These are phyloP conservation scores for Melastoma malabathricum DNA, from an alignment of 345 rosid genomes.

Conservation along the genomic window DNA sequence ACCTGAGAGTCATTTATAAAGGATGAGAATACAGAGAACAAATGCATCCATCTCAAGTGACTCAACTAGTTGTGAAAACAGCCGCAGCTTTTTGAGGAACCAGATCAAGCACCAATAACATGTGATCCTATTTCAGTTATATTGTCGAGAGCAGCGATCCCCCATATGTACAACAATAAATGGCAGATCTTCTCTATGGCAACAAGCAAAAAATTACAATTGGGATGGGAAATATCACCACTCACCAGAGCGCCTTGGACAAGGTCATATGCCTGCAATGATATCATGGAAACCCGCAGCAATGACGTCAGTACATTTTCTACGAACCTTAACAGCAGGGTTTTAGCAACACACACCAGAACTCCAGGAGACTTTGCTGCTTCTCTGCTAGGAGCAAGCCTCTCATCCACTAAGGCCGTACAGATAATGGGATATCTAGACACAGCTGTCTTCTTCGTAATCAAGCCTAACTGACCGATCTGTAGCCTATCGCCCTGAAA, in stretches of 20 bases:
- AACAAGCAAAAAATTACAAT: too few species aligned
- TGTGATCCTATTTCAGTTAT: too few species aligned
- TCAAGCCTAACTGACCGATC: constrained; percentile 16
- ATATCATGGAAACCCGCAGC: constrained; percentile 5
- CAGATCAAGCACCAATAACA: too few species aligned
- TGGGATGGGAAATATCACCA: constrained; percentile 8
- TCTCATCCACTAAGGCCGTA: constrained; percentile 72
- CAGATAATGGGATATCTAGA: constrained; percentile 12
- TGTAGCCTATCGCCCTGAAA: constrained; percentile 28
- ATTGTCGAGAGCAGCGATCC: too few species aligned
- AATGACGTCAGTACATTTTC: not conserved
- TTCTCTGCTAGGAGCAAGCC: constrained; percentile 25
- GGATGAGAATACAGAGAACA: too few species aligned
- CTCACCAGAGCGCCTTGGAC: constrained; percentile 86
- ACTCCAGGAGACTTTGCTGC: constrained; percentile 34
- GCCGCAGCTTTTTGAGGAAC: too few species aligned
- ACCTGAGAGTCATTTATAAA: constrained; percentile 27
- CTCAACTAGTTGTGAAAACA: too few species aligned
- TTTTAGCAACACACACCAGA: constrained; percentile 29
- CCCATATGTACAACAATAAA: too few species aligned
- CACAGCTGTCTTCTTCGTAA: constrained; percentile 9
- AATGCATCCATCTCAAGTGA: too few species aligned
- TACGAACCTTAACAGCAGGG: not conserved
- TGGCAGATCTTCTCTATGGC: too few species aligned
- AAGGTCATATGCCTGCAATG: constrained; percentile 76